Evolutionary conservation across 805 yeast species (phyloP).

Genomic region (Yarrowia sp.): DNA sequence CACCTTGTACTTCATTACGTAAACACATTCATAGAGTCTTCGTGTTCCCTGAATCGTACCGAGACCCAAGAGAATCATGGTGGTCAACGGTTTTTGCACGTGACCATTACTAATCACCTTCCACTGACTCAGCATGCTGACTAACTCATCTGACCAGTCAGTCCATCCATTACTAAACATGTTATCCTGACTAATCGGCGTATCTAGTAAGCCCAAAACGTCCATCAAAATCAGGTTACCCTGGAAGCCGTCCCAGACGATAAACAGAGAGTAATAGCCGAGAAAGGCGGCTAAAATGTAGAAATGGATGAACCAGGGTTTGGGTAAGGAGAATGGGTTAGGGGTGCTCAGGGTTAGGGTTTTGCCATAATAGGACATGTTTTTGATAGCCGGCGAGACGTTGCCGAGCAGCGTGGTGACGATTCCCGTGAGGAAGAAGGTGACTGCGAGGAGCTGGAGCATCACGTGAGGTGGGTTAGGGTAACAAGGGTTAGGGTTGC

Average conservation of each 20-base stretch:
- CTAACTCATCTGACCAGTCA: background rate
- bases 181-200: background rate
- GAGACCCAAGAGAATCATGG: background rate
- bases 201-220: background rate
- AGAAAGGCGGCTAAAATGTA: conserved; percentile 13
- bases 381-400: background rate
- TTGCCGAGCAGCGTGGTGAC: background rate
- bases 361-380: background rate
- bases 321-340: background rate
- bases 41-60: conserved; percentile 1
- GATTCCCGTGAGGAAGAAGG: background rate
- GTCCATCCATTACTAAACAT: background rate
- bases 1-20: conserved; percentile 16
- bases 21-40: background rate
- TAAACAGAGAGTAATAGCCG: background rate
- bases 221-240: background rate
- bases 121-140: background rate
- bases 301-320: conserved; percentile 15
- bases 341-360: background rate
- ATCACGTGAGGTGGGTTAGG: background rate
- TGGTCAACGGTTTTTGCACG: conserved; percentile 9
- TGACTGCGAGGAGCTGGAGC: conserved; percentile 1
- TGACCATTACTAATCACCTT: background rate
- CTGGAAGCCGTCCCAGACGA: background rate
- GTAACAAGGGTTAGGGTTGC: background rate